Conservation (phyloP, 106 monocot species). For the Dendrobium officinale region DNA sequence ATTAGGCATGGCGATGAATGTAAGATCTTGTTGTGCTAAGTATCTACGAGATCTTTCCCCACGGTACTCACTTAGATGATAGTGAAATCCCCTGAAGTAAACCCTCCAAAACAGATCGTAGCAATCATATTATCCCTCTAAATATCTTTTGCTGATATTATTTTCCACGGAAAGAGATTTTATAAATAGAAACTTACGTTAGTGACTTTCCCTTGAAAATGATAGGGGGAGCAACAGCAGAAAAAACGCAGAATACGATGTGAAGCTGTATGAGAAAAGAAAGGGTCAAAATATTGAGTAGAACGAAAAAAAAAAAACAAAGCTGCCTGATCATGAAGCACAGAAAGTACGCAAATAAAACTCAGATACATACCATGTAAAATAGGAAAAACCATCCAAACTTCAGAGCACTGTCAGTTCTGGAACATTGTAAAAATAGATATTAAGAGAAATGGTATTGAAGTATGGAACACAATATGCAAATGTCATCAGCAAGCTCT, state of each 20-base stretch:
- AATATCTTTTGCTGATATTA: neutral
- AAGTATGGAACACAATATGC: neutral
- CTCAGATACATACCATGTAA: constrained; percentile 29
- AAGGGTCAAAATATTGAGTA: neutral
- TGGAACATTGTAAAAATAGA: constrained; percentile 13
- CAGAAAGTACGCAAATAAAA: neutral
- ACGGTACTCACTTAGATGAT: too few species aligned
- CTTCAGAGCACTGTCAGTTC: constrained; percentile 69
- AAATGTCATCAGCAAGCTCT: too few species aligned
- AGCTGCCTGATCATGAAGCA: neutral
- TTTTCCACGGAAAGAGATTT: neutral
- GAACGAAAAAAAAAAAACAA: too few species aligned
- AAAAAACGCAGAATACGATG: constrained; percentile 44
- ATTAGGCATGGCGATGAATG: too few species aligned
- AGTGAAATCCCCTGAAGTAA: neutral
- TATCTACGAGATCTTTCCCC: too few species aligned
- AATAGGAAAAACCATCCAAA: constrained; percentile 64
- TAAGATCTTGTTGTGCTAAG: too few species aligned
- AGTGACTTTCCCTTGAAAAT: constrained; percentile 71
- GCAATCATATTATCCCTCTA: neutral
- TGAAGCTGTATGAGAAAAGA: constrained; percentile 37
- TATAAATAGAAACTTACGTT: constrained; percentile 41
- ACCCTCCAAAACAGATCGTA: neutral
- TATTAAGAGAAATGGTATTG: neutral
- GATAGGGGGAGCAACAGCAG: constrained; percentile 71